Percentiles rank a stretch among this genome's conserved stretches.
Evolutionary conservation across 2,329 filamentous ascomycete genomes (phyloP).

Genomic region (Cryoendolithus antarcticus): DNA sequence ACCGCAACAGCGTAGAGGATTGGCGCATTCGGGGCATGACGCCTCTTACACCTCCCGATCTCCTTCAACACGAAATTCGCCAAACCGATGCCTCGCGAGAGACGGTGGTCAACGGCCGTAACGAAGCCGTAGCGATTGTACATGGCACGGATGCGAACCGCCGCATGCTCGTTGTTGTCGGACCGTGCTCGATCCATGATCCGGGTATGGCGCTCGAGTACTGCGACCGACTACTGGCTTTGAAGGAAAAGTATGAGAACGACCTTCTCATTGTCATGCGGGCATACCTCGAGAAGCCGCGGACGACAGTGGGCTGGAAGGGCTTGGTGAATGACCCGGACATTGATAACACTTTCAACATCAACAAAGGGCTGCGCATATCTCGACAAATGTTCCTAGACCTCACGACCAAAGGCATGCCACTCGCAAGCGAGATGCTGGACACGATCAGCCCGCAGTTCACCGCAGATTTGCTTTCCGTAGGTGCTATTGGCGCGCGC

Average conservation of each 20-base stretch:
- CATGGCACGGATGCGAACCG: conserved; percentile 55
- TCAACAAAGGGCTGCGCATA: conserved; percentile 92
- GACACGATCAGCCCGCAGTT: conserved; percentile 98
- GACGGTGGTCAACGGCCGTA: conserved; percentile 60
- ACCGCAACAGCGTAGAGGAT: conserved; percentile 37
- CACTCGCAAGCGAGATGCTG: conserved; percentile 95
- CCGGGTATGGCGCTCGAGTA: conserved; percentile 81
- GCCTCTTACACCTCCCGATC: conserved; percentile 76
- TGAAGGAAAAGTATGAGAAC: conserved; percentile 66
- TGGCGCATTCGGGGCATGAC: conserved; percentile 50
- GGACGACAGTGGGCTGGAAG: conserved; percentile 98
- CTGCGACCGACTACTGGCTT: conserved; percentile 60
- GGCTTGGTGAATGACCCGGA: conserved; percentile 98
- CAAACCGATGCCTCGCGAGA: conserved; percentile 45
- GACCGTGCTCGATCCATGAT: conserved; percentile 96
- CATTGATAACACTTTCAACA: conserved; percentile 92
- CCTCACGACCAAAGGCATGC: conserved; percentile 74
- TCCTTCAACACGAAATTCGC: conserved; percentile 77
- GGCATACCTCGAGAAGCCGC: conserved; percentile 96
- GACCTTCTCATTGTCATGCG: conserved; percentile 94
- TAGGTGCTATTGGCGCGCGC: conserved; percentile 86
- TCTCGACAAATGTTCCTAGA: conserved; percentile 86
- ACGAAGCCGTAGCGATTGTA: conserved; percentile 60
- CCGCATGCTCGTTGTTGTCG: conserved; percentile 83
- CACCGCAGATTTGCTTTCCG: conserved; percentile 86